phyloP scores from a whole-genome alignment of 352 stramenopile genomes.

The Pythium periplocum region DNA sequence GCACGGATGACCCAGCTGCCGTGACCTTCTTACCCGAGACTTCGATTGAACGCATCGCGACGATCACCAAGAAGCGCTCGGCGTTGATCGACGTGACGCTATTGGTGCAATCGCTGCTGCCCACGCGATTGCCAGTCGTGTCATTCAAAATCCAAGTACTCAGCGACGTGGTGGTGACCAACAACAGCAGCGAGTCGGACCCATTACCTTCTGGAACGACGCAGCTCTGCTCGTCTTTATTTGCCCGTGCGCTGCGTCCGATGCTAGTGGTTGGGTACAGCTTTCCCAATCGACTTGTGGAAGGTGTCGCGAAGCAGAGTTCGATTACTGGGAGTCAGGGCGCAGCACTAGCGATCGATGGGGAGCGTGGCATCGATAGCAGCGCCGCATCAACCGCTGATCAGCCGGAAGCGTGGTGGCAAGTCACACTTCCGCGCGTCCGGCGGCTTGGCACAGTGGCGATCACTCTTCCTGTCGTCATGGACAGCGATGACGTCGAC shows the following conservation, averaged over 20 bases:
- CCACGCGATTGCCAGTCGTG: conserved; percentile 32
- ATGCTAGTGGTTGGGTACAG: conserved; percentile 32
- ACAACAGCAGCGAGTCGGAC: no score
- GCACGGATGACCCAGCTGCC: conserved; percentile 2
- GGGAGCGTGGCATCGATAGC: no score
- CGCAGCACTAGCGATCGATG: no score
- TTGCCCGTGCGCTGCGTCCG: conserved; percentile 47
- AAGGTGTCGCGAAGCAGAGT: conserved; percentile 27
- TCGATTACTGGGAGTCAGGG: conserved; percentile 14
- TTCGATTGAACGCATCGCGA: conserved; percentile 30
- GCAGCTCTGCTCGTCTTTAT: conserved; percentile 59
- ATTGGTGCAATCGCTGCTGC: conserved; percentile 31
- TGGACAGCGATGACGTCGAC: conserved; percentile 8
- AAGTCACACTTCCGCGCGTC: conserved; percentile 33
- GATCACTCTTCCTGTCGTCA: conserved; percentile 36
- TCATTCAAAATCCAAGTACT: conserved; percentile 56
- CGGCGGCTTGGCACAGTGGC: conserved; percentile 43
- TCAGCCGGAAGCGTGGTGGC: conserved; percentile 42
- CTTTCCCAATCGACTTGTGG: conserved; percentile 40
- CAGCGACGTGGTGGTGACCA: not conserved
- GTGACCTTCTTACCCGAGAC: conserved; percentile 16
- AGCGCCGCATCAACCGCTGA: no score
- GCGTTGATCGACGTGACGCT: conserved; percentile 49
- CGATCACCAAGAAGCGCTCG: conserved; percentile 40
- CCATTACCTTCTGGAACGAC: conserved; percentile 11